phyloP scores from a whole-genome alignment of 1,284 basidiomycete genomes.

The Sporisorium scitamineum region DNA sequence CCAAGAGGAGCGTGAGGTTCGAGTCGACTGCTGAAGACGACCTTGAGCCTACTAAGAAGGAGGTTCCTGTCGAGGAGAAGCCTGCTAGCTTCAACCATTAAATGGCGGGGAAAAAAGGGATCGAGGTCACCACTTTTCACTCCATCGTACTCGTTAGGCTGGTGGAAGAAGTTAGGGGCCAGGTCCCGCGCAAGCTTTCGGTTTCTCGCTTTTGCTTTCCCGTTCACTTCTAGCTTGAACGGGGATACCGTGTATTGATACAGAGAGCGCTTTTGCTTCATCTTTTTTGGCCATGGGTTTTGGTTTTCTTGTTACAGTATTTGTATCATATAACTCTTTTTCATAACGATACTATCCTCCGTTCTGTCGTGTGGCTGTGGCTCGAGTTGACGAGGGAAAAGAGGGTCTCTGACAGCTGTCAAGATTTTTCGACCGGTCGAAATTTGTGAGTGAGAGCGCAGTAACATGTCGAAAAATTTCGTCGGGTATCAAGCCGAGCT shows the following conservation, averaged over 20 bases:
- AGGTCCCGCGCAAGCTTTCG: slow-evolving; percentile 1
- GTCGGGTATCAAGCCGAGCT: neutral
- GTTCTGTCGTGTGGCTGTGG: no score
- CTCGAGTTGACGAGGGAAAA: neutral
- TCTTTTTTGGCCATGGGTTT: neutral
- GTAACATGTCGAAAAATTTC: neutral
- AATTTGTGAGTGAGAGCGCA: neutral
- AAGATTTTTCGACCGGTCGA: slow-evolving; percentile 1
- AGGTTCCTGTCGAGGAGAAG: slow-evolving; percentile 25
- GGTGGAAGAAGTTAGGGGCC: slow-evolving; percentile 5
- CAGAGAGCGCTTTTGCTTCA: neutral
- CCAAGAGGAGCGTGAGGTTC: slow-evolving; percentile 22
- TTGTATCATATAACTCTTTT: neutral
- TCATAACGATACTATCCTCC: neutral
- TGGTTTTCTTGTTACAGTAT: neutral
- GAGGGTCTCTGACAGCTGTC: slow-evolving; percentile 23
- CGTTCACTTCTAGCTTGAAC: neutral
- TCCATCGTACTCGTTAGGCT: neutral
- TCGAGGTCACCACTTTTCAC: neutral
- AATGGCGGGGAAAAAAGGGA: neutral
- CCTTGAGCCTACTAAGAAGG: slow-evolving; percentile 27
- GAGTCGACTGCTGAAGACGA: slow-evolving; percentile 35
- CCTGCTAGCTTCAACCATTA: slow-evolving; percentile 35
- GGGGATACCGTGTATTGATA: slow-evolving; percentile 13
- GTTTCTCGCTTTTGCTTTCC: neutral